Evolutionary conservation across 148 eudicot genomes (phyloP).

Genomic region (Rhododendron ferrugineum): DNA sequence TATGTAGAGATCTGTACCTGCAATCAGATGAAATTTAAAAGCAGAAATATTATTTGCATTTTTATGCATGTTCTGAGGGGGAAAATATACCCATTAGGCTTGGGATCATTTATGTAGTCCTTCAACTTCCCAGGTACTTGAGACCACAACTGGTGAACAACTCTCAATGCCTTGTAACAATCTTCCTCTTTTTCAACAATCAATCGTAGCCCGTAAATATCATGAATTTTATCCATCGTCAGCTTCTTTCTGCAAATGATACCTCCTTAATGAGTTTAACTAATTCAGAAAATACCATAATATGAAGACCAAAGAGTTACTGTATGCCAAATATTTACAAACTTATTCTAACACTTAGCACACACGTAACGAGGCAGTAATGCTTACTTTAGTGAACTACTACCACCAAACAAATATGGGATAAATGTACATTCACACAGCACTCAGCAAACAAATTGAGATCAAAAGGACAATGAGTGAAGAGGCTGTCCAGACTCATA

Average conservation of each 20-base stretch:
- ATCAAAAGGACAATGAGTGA: not conserved
- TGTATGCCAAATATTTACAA: not conserved
- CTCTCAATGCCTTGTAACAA: conserved; percentile 69
- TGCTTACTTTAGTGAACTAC: not conserved
- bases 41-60: not conserved
- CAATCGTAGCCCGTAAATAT: conserved; percentile 83
- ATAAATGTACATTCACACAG: no score
- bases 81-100: conserved; percentile 73
- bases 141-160: conserved; percentile 79
- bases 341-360: not conserved
- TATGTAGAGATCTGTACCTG: conserved; percentile 86
- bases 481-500: no score
- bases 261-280: not conserved
- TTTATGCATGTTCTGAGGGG: not conserved
- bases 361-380: not conserved
- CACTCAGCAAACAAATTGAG: not conserved
- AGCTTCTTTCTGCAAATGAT: conserved; percentile 62
- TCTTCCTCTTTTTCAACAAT: conserved; percentile 88
- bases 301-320: not conserved
- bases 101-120: conserved; percentile 80
- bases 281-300: not conserved
- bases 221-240: conserved; percentile 81
- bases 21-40: conserved; percentile 9
- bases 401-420: not conserved
- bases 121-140: conserved; percentile 84